phyloP scores from a whole-genome alignment of 371 early-diverging fungal species.

The Mucor irregularis region DNA sequence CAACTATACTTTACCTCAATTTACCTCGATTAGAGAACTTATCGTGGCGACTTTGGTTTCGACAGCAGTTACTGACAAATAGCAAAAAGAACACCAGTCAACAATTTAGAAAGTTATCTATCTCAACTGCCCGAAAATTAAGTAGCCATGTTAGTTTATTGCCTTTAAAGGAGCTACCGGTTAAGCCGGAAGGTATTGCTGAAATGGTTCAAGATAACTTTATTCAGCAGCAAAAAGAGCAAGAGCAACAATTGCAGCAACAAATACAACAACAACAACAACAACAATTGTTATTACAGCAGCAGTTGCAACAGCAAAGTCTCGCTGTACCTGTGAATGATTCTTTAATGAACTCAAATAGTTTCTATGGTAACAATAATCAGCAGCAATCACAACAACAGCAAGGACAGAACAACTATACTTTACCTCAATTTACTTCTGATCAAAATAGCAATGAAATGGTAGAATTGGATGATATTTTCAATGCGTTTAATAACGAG shows the following conservation, averaged over 20 bases:
- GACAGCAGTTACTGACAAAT: constrained; percentile 52
- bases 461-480: constrained; percentile 26
- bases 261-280: constrained; percentile 12
- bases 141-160: constrained; percentile 14
- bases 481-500: constrained; percentile 15
- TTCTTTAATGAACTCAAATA: neutral
- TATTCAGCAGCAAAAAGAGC: constrained; percentile 1
- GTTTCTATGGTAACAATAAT: neutral
- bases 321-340: neutral
- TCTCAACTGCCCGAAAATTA: constrained; percentile 37
- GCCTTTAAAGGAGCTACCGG: neutral
- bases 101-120: constrained; percentile 39
- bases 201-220: neutral
- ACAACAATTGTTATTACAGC: constrained; percentile 13
- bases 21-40: constrained; percentile 79
- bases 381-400: neutral
- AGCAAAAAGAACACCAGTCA: constrained; percentile 33
- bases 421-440: constrained; percentile 13
- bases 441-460: constrained; percentile 16
- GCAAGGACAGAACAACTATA: neutral
- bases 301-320: constrained; percentile 8
- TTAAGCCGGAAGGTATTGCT: constrained; percentile 6
- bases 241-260: constrained; percentile 18
- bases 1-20: too few species aligned
- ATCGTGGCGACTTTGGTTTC: constrained; percentile 86